Evolutionary conservation across 2,329 filamentous ascomycete species (phyloP).

Genomic region (Emmonsia crescens): DNA sequence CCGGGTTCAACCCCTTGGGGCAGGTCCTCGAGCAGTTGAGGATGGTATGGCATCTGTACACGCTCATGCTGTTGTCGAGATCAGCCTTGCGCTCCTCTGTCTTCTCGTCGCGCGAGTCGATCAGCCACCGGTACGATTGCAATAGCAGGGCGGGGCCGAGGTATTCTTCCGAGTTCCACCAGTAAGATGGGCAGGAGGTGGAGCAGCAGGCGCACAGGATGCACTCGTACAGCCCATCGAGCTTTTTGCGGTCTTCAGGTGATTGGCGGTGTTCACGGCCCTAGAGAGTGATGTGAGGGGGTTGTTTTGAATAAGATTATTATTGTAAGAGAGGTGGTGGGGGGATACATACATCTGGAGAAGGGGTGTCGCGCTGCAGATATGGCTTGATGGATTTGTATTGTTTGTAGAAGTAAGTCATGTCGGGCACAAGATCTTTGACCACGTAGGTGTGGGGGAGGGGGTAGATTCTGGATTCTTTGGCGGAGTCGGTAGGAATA

Average conservation of each 20-base stretch:
- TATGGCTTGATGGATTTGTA: slow-evolving; percentile 99
- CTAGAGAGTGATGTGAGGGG: slow-evolving; percentile 34
- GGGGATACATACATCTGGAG: slow-evolving; percentile 64
- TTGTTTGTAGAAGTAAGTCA: slow-evolving; percentile 99
- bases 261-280: slow-evolving; percentile 87
- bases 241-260: slow-evolving; percentile 87
- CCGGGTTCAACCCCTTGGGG: slow-evolving; percentile 96
- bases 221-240: slow-evolving; percentile 97
- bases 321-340: neutral
- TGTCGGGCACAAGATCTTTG: slow-evolving; percentile 94
- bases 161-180: slow-evolving; percentile 99
- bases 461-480: slow-evolving; percentile 91
- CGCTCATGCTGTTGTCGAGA: slow-evolving; percentile 95
- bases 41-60: slow-evolving; percentile 99
- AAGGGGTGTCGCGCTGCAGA: slow-evolving; percentile 77
- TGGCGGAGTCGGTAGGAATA: slow-evolving; percentile 70
- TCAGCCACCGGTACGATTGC: slow-evolving; percentile 96
- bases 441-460: slow-evolving; percentile 98
- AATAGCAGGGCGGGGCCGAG: slow-evolving; percentile 92
- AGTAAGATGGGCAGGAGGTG: slow-evolving; percentile 98
- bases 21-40: slow-evolving; percentile 97
- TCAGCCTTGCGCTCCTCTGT: slow-evolving; percentile 78
- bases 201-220: slow-evolving; percentile 99
- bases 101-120: slow-evolving; percentile 86
- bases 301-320: neutral